phyloP scores from a whole-genome alignment of 176 grass and related monocot species.

The Panicum miliaceum region DNA sequence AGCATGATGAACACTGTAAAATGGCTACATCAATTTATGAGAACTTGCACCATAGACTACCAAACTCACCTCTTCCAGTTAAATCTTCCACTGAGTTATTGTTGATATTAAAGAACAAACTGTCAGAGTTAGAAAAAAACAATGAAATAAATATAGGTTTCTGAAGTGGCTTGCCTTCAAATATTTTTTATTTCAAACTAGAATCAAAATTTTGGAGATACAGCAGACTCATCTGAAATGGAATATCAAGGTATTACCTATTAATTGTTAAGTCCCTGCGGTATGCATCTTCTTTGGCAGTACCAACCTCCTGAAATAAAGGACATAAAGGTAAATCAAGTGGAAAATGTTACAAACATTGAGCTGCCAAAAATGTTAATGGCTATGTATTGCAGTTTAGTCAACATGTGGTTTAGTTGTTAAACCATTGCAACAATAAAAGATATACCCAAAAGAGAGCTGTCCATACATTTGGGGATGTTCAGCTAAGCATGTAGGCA shows the following conservation, averaged over 20 bases:
- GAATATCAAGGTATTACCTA: slow-evolving; percentile 55
- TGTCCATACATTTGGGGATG: neutral
- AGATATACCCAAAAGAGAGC: no score
- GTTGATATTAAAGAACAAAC: slow-evolving; percentile 94
- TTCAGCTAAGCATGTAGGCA: neutral
- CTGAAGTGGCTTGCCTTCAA: neutral
- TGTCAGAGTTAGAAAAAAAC: slow-evolving; percentile 22
- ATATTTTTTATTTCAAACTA: neutral
- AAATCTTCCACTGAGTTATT: slow-evolving; percentile 85
- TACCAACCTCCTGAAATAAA: slow-evolving; percentile 88
- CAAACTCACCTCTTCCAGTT: slow-evolving; percentile 75
- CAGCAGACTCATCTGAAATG: neutral
- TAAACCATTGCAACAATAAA: no score
- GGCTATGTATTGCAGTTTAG: neutral
- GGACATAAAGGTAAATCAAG: no score
- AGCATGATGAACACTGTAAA: slow-evolving; percentile 17
- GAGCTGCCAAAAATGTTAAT: slow-evolving; percentile 9
- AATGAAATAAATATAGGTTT: neutral
- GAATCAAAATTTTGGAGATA: slow-evolving; percentile 4
- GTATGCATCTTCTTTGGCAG: slow-evolving; percentile 86
- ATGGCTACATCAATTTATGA: neutral
- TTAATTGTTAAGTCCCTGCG: slow-evolving; percentile 96
- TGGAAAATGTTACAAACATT: slow-evolving; percentile 36
- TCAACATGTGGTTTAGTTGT: slow-evolving; percentile 5
- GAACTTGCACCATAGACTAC: slow-evolving; percentile 11